Base-by-base conservation (phyloP, 495 filamentous ascomycete species). In the Xylaria castorea region DNA sequence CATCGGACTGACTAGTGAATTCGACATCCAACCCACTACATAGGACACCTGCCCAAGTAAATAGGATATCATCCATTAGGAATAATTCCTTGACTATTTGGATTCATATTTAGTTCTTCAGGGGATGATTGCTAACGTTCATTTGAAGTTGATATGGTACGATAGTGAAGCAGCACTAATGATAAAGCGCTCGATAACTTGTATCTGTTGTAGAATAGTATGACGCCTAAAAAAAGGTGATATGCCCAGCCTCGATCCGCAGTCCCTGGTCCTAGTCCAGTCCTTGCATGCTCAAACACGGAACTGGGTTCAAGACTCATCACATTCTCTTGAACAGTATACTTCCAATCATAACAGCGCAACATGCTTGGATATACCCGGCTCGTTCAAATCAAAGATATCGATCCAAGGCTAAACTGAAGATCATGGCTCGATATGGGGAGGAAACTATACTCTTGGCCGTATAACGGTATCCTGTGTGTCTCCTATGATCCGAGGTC, bases 211-310 rank as follows among this genome's bases (percentile, higher is more conserved):
- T 7, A 61, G 58, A 61, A 61, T 40, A 61, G 27, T 32, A 57
- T 7, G 53, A 57, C 50, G 9, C 50, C 8, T 27, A 5, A 53
- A 14, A n/a, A 42, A 27, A 53, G 22, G 22, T 27, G 20, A 51
- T 7, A 53, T 57, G 4, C 34, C 32, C 34, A 16, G n/a, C 58
- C 58, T 22, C n/a, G 20, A 61, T 38, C 34, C 32, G 8, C 34
- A 61, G 11, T 38, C 58, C 32, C 58, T 40, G 58, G 58, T 61
- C 58, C 34, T 38, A 38, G 34, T 22, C 58, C n/a, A 38, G 34
- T 61, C 18, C n/a, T 61, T 61, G 20, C 58, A 12, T 12, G 9
- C 18, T 38, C 58, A 61, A 61, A 61, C 40, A 32, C 63, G 7
- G 42, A 14, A 34, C 42, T 27, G 8, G 18, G 63, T 50, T 66